These are phyloP conservation scores for Tieghemostelium lacteum DNA, from an alignment of 78 protist genomes.

Conservation along the genomic window DNA sequence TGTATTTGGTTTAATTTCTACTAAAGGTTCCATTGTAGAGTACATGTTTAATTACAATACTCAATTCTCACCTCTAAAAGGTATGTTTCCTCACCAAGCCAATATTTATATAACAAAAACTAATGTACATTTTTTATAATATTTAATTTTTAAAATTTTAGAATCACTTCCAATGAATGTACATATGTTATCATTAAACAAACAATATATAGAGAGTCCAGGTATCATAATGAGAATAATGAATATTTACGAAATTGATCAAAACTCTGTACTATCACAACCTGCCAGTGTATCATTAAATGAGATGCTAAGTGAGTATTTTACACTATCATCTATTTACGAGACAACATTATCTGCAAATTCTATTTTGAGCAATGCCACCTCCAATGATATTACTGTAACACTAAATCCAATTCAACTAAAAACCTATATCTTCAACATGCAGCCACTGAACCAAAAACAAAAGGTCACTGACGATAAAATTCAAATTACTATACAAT, in stretches of 20 bases:
- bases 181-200: slow-evolving; percentile 24
- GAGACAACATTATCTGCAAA: slow-evolving; percentile 55
- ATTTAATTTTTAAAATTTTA: too few relatives aligned
- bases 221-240: slow-evolving; percentile 7
- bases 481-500: too few relatives aligned
- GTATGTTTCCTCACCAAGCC: too few relatives aligned
- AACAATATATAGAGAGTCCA: slow-evolving; percentile 43
- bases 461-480: too few relatives aligned
- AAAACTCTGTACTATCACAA: slow-evolving; percentile 8
- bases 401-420: slow-evolving; percentile 53
- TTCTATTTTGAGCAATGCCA: background rate
- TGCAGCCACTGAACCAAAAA: too few relatives aligned
- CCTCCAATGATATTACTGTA: background rate
- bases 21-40: background rate
- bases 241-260: slow-evolving; percentile 58
- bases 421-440: slow-evolving; percentile 50
- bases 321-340: background rate
- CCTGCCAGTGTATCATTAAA: background rate
- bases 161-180: slow-evolving; percentile 28
- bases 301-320: background rate
- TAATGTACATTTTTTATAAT: too few relatives aligned
- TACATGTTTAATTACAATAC: background rate
- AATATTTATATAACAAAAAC: too few relatives aligned
- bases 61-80: slow-evolving; percentile 15
- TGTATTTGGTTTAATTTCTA: background rate